A percentile compares a stretch with the other conserved stretches of the same genome.
Conservation (phyloP, 495 filamentous ascomycete genomes). For the Ramalina peruviana region DNA sequence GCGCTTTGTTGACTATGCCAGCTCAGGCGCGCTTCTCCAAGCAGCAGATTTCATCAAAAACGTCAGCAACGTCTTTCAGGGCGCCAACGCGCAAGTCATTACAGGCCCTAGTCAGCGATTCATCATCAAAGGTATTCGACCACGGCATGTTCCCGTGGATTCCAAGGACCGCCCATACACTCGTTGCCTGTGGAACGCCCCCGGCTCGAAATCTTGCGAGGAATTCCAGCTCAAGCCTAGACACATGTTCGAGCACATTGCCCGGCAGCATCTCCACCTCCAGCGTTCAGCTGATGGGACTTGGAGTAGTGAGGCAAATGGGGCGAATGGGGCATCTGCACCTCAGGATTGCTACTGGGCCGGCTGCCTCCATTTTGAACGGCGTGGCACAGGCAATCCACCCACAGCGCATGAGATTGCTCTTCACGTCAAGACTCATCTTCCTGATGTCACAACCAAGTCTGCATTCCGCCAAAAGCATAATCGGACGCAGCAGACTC, state of each 20-base stretch:
- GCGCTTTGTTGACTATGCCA: conserved; percentile 47
- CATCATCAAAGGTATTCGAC: conserved; percentile 84
- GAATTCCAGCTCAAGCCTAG: conserved; percentile 44
- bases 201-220: conserved; percentile 37
- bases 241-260: conserved; percentile 61
- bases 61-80: conserved; percentile 64
- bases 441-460: conserved; percentile 31
- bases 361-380: conserved; percentile 32
- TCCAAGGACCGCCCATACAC: conserved; percentile 44
- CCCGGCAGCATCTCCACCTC: conserved; percentile 53
- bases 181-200: conserved; percentile 42
- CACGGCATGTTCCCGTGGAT: conserved; percentile 60
- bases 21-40: conserved; percentile 49
- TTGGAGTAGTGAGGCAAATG: conserved; percentile 1
- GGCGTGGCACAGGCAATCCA: conserved; percentile 22
- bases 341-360: conserved; percentile 41
- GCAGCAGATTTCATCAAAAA: conserved; percentile 97
- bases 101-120: conserved; percentile 49
- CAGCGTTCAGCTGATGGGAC: conserved; percentile 34
- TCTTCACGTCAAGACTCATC: conserved; percentile 51
- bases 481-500: conserved; percentile 23
- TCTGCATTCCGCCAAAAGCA: conserved; percentile 17
- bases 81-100: conserved; percentile 72
- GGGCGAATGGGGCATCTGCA: conserved; percentile 1
- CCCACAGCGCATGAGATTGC: conserved; percentile 31